Evolutionary conservation across 441 rosid genomes (phyloP), one percentile per base, ranked within the genome.

Genomic region (Daphne laureola): DNA sequence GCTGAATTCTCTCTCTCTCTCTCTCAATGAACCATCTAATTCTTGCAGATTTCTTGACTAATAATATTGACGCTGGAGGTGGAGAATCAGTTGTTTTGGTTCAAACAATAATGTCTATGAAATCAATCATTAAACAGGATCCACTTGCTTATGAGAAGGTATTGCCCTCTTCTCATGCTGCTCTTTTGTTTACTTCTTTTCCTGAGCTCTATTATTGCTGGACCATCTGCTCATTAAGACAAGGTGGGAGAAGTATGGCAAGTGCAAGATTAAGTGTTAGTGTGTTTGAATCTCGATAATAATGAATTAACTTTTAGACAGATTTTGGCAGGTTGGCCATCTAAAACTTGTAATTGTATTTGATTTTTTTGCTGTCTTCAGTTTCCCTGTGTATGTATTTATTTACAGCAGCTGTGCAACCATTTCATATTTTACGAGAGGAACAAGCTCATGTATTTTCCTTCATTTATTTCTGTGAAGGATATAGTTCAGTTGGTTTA

Each of bases 141-240:
- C 95, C 97, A 56, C 58, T 62, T 21, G 52, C 62, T 72, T 79
- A 92, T 72, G 97, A 89, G 75, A 89, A 86, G 85, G 98, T 92
- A 68, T 43, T 26, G 15, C 54, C 59, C 54, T 57, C 46, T 50
- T 53, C 57, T 57, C 43, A 43, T 62, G 52, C 47, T 52, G 49
- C 58, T 42, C 49, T 55, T 17, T 38, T 51, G 52, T 26, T 49
- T 48, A 58, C 40, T 54, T 7, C 21, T 46, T 8, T 49, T 14
- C 43, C 52, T 40, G 52, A 9, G 49, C 16, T 58, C 21, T 57
- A n/a, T 27, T 41, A 6, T 62, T 35, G 49, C 26, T 41, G 58
- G 58, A 55, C 55, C 46, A 47, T 43, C 38, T 31, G 11, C 38
- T 5, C 2, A 21, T 21, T 21, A 21, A 9, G 38, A 31, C 38